Base-by-base conservation (phyloP, 495 filamentous ascomycete species). In the Hypomontagnella monticulosa region DNA sequence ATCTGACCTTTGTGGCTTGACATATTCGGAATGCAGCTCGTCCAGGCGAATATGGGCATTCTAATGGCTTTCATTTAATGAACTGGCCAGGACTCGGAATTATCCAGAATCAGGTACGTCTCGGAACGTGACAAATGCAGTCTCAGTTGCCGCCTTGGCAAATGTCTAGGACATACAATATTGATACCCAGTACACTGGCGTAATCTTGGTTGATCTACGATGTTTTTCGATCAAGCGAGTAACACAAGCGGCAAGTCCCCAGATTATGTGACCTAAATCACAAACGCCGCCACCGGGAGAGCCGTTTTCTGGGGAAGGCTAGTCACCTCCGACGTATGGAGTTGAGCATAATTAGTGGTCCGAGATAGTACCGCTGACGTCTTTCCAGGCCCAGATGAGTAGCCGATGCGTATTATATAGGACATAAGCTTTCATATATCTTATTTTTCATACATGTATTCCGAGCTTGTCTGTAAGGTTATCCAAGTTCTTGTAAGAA, bases 131-230 rank as follows among this genome's bases (percentile, higher is more conserved):
- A 42, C 9, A 46, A 15, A 63, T 44, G 19, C 12, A 53, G 38
- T 48, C 37, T 30, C 20, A 46, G 32, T 56, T 63, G 27, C 59
- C 37, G 59, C 58, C 54, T 68, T 62, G 59, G 42, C 65, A 20
- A 30, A 53, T 54, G 27, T 51, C 49, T 15, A 42, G 43, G 47
- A 23, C 27, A 47, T 47, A 53, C 58, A 36, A 6, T 27, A 27
- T 27, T 27, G 2, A 27, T 51, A n/a, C n/a, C n/a, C n/a, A n/a
- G n/a, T n/a, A 8, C 12, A 53, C 32, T 51, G 27, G 12, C 15
- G 46, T 6, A 27, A 27, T 53, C 40, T 49, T 41, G 44, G 48
- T 46, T 52, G 53, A 53, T 47, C 30, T 56, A 32, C 15, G 38
- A 43, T 65, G 33, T 14, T 44, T 20, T 38, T 57, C 54, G 23